phyloP scores from a whole-genome alignment of 257 asterid species.

The Gentiana straminea region DNA sequence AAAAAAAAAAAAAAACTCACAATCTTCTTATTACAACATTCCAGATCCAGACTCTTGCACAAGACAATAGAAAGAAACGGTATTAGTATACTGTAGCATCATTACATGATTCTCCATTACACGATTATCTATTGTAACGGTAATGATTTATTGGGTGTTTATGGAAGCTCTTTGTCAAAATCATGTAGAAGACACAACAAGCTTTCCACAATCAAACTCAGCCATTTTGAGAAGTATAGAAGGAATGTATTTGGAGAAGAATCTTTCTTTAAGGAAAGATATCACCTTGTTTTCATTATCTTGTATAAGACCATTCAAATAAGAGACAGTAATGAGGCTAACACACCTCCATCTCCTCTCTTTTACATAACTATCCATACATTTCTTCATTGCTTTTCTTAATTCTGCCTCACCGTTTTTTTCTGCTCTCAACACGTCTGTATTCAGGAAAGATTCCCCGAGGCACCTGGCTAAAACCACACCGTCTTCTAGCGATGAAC shows the following conservation, averaged over 20 bases:
- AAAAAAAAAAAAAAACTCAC: too few species aligned
- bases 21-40: too few species aligned
- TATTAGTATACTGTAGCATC: too few species aligned
- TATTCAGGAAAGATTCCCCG: slow-evolving; percentile 21
- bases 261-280: slow-evolving; percentile 33
- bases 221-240: background rate
- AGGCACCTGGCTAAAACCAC: slow-evolving; percentile 56
- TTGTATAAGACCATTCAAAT: slow-evolving; percentile 49
- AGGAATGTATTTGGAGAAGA: slow-evolving; percentile 22
- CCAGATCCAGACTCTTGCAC: too few species aligned
- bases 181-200: background rate
- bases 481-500: slow-evolving; percentile 63
- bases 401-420: slow-evolving; percentile 8
- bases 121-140: too few species aligned
- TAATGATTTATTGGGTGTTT: too few species aligned
- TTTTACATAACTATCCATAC: too few species aligned
- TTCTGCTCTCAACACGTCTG: background rate
- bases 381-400: too few species aligned
- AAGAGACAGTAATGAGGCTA: slow-evolving; percentile 39
- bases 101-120: too few species aligned
- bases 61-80: too few species aligned
- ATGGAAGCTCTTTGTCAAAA: too few species aligned
- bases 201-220: slow-evolving; percentile 7
- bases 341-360: slow-evolving; percentile 27
- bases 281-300: slow-evolving; percentile 35